Evolutionary conservation across 1,284 basidiomycete species (phyloP).

Genomic region (Phaffia rhodozyma): DNA sequence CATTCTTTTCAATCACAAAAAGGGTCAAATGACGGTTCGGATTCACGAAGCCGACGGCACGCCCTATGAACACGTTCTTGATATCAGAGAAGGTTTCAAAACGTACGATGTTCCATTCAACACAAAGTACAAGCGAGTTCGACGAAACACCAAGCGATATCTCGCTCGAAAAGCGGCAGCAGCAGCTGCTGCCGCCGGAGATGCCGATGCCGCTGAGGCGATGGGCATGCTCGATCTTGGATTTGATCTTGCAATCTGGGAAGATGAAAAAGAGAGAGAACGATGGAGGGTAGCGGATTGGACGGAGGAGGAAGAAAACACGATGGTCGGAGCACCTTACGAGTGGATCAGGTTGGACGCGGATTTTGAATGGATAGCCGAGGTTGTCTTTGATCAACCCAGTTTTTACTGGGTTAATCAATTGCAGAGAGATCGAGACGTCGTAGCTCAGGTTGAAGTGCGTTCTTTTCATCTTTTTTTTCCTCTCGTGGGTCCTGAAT

Average conservation of each 20-base stretch:
- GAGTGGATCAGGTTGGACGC: constrained; percentile 99
- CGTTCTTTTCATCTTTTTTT: constrained; percentile 25
- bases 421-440: constrained; percentile 88
- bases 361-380: constrained; percentile 96
- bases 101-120: constrained; percentile 97
- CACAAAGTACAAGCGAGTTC: constrained; percentile 97
- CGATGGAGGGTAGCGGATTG: constrained; percentile 96
- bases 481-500: too few species aligned
- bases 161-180: constrained; percentile 86
- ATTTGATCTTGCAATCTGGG: constrained; percentile 93
- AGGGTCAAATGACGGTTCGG: constrained; percentile 95
- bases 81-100: constrained; percentile 75
- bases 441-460: constrained; percentile 94
- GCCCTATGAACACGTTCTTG: constrained; percentile 95
- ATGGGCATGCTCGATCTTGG: constrained; percentile 90
- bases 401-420: constrained; percentile 99
- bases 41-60: constrained; percentile 99
- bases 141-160: constrained; percentile 87
- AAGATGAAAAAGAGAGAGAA: constrained; percentile 80
- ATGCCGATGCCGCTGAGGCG: constrained; percentile 78
- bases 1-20: constrained; percentile 18
- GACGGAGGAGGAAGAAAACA: constrained; percentile 90
- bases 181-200: constrained; percentile 80
- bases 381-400: constrained; percentile 83
- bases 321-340: constrained; percentile 88